Evolutionary conservation across 352 stramenopile species (phyloP), one percentile per base, ranked within the genome.

Genomic region (Pythium insidiosum): DNA sequence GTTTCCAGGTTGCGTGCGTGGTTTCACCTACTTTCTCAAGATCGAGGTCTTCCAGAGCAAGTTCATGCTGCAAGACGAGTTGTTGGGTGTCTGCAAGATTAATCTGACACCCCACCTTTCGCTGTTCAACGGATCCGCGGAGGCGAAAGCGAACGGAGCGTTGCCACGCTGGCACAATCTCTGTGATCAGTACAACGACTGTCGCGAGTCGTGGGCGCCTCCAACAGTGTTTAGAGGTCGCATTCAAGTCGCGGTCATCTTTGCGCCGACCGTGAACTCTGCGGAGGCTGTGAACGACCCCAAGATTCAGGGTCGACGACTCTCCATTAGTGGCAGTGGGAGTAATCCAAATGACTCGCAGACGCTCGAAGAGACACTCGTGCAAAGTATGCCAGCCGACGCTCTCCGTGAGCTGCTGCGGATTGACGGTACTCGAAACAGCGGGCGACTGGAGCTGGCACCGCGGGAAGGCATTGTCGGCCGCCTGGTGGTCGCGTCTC

Each of bases 161-260:
- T 54, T 92, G 15, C 71, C 73, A 40, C 67, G 79, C 18, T 92
- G 79, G 79, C 75, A 90, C 38, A 92, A 92, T 46, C 47, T 91
- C n/a, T 88, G 79, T 44, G 79, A 91, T 30, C 77, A 88, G 53
- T 91, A 91, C 53, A 86, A 91, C 40, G 79, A 91, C 47, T 91
- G 79, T 47, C 80, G 81, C 22, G 79, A 88, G 42, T 91, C 75
- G 2, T 91, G 79, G 79, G 79, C 79, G 18, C 79, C 79, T 2
- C 79, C 79, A 10, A 91, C 79, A 12, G 79, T 92, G 4, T 92
- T 89, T 44, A 66, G 74, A 10, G 79, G 79, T 9, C 74, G 75
- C 2, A 73, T 92, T 38, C 79, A 92, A 47, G 58, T 88, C 16
- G 68, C 72, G 1, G 77, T 92, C 10, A 84, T 92, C 49, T 91